A percentile compares a stretch with the other conserved stretches of the same genome.
phyloP scores from a whole-genome alignment of 108 stramenopile species.

The Pseudonitzschia multiseries region DNA sequence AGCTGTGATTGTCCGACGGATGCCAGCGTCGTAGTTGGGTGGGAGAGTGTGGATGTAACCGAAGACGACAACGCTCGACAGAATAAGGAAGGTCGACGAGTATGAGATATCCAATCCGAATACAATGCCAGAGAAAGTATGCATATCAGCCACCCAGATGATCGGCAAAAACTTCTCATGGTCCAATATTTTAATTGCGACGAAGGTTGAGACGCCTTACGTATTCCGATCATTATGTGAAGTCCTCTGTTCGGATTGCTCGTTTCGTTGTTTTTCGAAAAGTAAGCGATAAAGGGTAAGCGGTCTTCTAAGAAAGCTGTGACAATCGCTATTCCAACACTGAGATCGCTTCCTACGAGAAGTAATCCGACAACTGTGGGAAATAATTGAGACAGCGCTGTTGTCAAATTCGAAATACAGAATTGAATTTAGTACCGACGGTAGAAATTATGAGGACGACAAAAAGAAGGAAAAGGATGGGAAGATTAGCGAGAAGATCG shows the following conservation, averaged over 20 bases:
- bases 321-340: too few species aligned
- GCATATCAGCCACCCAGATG: not conserved
- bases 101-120: slow-evolving; percentile 7
- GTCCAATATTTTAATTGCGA: not conserved
- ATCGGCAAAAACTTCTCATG: not conserved
- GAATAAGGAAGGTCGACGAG: not conserved
- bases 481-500: not conserved
- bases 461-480: not conserved
- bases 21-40: slow-evolving; percentile 15
- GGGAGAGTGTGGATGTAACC: slow-evolving; percentile 4
- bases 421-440: too few species aligned
- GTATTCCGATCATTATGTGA: not conserved
- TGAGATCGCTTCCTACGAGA: too few species aligned
- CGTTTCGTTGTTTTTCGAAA: not conserved
- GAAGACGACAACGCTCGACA: slow-evolving; percentile 19
- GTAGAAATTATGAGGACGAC: too few species aligned
- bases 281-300: not conserved
- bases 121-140: not conserved
- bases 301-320: too few species aligned
- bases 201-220: not conserved
- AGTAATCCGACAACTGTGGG: too few species aligned
- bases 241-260: not conserved
- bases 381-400: too few species aligned
- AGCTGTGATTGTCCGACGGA: slow-evolving; percentile 22
- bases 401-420: too few species aligned